Evolutionary conservation across 2,329 filamentous ascomycete genomes (phyloP).

Genomic region (Pleurostoma richardsiae): DNA sequence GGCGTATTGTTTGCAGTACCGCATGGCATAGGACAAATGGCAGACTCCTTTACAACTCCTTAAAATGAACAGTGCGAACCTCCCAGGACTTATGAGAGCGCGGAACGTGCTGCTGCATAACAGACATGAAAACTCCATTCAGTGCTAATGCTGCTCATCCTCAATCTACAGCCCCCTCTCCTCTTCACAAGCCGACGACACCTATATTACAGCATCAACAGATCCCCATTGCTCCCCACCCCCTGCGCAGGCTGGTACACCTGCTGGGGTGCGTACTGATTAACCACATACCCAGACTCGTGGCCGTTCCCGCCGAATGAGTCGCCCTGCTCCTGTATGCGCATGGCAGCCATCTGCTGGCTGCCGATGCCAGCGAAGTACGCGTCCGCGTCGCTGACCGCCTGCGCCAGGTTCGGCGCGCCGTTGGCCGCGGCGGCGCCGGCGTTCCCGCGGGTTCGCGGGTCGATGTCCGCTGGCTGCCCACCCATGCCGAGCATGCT

Average conservation of each 20-base stretch:
- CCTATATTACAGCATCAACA: slow-evolving; percentile 54
- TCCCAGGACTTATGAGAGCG: too few relatives aligned
- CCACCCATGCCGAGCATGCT: slow-evolving; percentile 52
- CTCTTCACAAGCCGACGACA: too few relatives aligned
- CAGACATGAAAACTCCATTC: too few relatives aligned
- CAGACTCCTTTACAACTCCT: too few relatives aligned
- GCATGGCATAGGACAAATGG: too few relatives aligned
- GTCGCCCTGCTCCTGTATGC: slow-evolving; percentile 59
- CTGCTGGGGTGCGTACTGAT: slow-evolving; percentile 73
- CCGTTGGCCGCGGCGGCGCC: slow-evolving; percentile 13
- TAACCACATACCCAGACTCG: slow-evolving; percentile 65
- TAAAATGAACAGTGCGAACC: too few relatives aligned
- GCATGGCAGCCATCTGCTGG: slow-evolving; percentile 69
- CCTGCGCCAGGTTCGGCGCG: slow-evolving; percentile 54
- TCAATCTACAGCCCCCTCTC: too few relatives aligned
- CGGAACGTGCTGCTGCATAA: too few relatives aligned
- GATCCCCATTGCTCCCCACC: slow-evolving; percentile 62
- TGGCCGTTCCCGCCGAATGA: slow-evolving; percentile 57
- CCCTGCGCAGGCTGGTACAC: slow-evolving; percentile 66
- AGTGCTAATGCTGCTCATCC: too few relatives aligned
- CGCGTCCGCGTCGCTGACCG: slow-evolving; percentile 78
- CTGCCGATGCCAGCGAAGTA: slow-evolving; percentile 80
- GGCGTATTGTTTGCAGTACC: too few relatives aligned
- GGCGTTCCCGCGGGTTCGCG: slow-evolving; percentile 23
- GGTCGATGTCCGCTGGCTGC: slow-evolving; percentile 45